Evolutionary conservation across 2,329 filamentous ascomycete genomes (phyloP).

Genomic region (Claviceps sp.): DNA sequence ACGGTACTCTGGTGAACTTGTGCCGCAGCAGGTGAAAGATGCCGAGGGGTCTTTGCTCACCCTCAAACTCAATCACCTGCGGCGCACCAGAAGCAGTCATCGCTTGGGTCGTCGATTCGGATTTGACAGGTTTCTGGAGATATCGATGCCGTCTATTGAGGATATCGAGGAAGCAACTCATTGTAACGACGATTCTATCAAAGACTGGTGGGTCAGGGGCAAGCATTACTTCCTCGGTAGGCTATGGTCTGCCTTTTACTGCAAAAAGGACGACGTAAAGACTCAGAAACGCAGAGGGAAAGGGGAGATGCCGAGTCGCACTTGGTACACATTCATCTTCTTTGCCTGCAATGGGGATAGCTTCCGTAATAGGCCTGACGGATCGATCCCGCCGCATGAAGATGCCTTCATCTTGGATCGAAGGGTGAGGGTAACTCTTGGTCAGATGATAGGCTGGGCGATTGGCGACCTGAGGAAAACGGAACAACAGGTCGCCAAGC

Average conservation of each 20-base stretch:
- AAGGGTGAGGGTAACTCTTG: conserved; percentile 23
- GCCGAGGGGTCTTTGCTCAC: conserved; percentile 27
- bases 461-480: conserved; percentile 32
- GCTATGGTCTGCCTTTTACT: conserved; percentile 34
- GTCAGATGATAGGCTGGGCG: conserved; percentile 38
- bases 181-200: conserved; percentile 19
- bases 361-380: conserved; percentile 16
- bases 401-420: conserved; percentile 9
- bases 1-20: conserved; percentile 29
- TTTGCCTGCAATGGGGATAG: conserved; percentile 40
- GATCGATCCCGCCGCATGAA: conserved; percentile 11
- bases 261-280: conserved; percentile 25
- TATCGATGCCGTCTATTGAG: conserved; percentile 34
- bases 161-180: conserved; percentile 15
- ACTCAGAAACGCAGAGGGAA: conserved; percentile 2
- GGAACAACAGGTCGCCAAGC: conserved; percentile 35
- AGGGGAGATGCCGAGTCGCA: not conserved
- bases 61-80: conserved; percentile 34
- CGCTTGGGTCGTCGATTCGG: conserved; percentile 43
- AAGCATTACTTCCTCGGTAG: conserved; percentile 32
- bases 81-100: conserved; percentile 31
- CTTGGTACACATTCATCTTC: conserved; percentile 25
- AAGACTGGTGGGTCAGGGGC: conserved; percentile 15
- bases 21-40: conserved; percentile 16
- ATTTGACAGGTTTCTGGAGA: conserved; percentile 43